phyloP scores from a whole-genome alignment of 345 rosid species.

The Microcos paniculata region DNA sequence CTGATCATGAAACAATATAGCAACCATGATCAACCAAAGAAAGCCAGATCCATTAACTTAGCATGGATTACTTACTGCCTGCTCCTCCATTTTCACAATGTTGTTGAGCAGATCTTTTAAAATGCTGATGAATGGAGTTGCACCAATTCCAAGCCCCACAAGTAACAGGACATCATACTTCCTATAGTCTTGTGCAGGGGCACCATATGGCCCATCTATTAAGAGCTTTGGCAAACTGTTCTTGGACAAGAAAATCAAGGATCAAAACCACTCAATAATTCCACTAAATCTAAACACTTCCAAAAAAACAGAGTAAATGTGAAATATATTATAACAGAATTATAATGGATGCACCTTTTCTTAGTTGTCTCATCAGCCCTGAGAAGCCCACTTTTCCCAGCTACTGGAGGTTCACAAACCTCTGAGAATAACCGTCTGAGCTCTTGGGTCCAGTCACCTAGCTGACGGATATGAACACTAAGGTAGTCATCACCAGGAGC shows the following conservation, averaged over 20 bases:
- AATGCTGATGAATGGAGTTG: constrained; percentile 98
- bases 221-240: constrained; percentile 90
- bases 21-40: background rate
- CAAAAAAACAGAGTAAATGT: background rate
- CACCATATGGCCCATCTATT: constrained; percentile 98
- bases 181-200: constrained; percentile 91
- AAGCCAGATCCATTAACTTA: background rate
- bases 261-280: background rate
- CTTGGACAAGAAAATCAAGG: constrained; percentile 10
- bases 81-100: constrained; percentile 89
- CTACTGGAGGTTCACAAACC: constrained; percentile 81
- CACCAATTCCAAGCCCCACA: constrained; percentile 97
- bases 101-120: constrained; percentile 88
- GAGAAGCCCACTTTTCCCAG: constrained; percentile 95
- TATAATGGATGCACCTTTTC: constrained; percentile 47
- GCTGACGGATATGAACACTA: constrained; percentile 90
- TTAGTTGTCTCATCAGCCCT: constrained; percentile 95
- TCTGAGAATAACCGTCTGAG: constrained; percentile 78
- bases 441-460: constrained; percentile 99
- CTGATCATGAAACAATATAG: background rate
- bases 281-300: background rate
- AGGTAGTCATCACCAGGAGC: constrained; percentile 94
- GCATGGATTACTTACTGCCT: constrained; percentile 56
- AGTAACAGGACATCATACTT: constrained; percentile 89
- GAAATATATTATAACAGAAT: background rate